Evolutionary conservation across 108 stramenopile genomes (phyloP), one percentile per base, ranked within the genome.

Genomic region (Chaetoceros muelleri): DNA sequence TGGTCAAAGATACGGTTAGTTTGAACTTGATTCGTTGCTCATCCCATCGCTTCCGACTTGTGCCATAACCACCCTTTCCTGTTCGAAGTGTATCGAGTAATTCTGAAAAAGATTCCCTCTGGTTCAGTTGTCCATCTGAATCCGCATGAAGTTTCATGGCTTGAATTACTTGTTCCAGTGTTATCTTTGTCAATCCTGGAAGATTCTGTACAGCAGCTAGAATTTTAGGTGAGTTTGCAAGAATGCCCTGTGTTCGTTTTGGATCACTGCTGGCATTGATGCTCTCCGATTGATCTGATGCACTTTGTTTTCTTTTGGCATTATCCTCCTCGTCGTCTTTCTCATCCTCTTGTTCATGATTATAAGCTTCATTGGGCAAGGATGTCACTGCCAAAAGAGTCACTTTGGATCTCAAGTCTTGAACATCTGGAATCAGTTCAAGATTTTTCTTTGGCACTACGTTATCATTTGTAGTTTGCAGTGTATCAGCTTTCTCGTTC

Each of bases 11-110:
- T 28, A 61, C 29, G 19, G 13, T 31, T n/a, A 69, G 48, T 29
- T 51, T 24, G 29, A 54, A 24, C 21, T 53, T 45, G 44, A 60
- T 8, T 27, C 24, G 26, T 26, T 26, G 28, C 7, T 23, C 19
- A 16, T 49, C 13, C 48, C 5, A 18, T 24, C 48, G 7, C 13
- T 40, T 40, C 13, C 34, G 5, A 10, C 34, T 13, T 46, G 44
- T 22, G 16, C 22, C 23, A 21, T n/a, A 8, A 45, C 13, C 25
- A 25, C n/a, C 28, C 23, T 24, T 47, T 46, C 44, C 25, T 34
- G 17, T 7, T 3, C 68, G 68, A 20, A 69, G 24, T 13, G 46
- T 48, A 28, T 69, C 68, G 21, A 69, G 29, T 27, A 69, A 28
- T 22, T 30, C 26, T 1, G 62, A 52, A 53, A 69, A 69, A n/a